Percentiles rank a stretch among this genome's conserved stretches.
Evolutionary conservation across 139 green algal genomes (phyloP).

Genomic region (Trebouxia sp.): DNA sequence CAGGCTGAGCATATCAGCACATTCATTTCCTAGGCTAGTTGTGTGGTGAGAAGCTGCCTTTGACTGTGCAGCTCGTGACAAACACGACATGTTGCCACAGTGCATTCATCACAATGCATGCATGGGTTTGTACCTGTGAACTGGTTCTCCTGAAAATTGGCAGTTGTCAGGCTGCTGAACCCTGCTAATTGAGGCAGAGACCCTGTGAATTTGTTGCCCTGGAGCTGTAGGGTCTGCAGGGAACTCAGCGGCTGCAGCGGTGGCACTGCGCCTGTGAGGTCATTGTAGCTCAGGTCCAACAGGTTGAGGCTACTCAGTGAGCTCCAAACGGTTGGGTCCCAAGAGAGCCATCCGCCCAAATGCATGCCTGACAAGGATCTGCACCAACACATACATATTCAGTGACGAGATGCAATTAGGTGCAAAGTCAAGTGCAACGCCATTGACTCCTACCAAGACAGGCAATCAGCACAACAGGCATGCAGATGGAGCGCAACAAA

Average conservation of each 20-base stretch:
- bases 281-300: neutral
- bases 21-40: too few species aligned
- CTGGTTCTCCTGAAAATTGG: conserved; percentile 8
- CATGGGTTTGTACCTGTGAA: neutral
- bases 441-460: too few species aligned
- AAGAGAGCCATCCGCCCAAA: neutral
- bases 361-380: neutral
- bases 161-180: neutral
- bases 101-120: neutral
- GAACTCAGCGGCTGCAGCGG: neutral
- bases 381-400: neutral
- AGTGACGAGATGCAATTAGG: too few species aligned
- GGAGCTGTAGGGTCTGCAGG: conserved; percentile 2
- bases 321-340: neutral
- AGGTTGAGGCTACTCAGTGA: neutral
- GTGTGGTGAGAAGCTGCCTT: too few species aligned
- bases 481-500: too few species aligned
- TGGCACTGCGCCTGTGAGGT: neutral
- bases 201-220: neutral
- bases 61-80: too few species aligned
- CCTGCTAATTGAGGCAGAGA: neutral
- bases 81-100: neutral
- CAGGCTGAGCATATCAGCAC: too few species aligned
- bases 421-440: too few species aligned
- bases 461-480: too few species aligned